Base-by-base conservation (phyloP, 75 land plant species). In the Selaginella moellendorffii region DNA sequence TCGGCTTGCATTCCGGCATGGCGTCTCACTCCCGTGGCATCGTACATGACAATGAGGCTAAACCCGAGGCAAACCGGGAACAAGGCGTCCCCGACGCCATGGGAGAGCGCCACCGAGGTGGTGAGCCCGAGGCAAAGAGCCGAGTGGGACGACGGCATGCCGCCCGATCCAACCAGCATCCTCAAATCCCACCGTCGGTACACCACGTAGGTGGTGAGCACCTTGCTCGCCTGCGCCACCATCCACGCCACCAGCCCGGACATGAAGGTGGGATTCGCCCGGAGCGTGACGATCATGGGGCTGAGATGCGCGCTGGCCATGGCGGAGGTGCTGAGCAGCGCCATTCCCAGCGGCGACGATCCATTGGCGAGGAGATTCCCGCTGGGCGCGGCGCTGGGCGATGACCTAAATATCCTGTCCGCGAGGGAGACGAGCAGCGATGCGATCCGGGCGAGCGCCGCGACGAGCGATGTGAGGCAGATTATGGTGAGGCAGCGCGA, bases 141-240 rank as follows among this genome's bases (percentile, higher is more conserved):
- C 9, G 95, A 72, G 66, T 87, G 97, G 12, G 97, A 91, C 23
- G 97, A 91, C 14, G 97, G 97, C 97, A 91, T 91, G 58, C 97
- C 97, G 0, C 97, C 97, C 27, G 82, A 88, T 18, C 88, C 82
- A 29, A 79, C 72, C 61, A 91, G 52, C 68, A 87, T 74, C 63
- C 73, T 65, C 10, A 82, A 72, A 63, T 91, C 82, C 93, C 83
- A 87, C 62, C 75, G 77, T 74, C 82, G 73, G 62, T 85, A 92
- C 61, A 88, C 80, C 28, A 79, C 74, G 64, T 85, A 91, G 23
- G 80, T 75, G 54, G 91, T 71, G 2, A 85, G 42, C 17, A 91
- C 77, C 66, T 91, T 91, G 30, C 24, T 24, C 28, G 62, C 72
- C 74, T 88, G 97, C 1, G 97, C 93, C n/a, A 87, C 14, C 24